Evolutionary conservation across 768 basidiomycete species (phyloP).

Genomic region (Hydnum rufescens): DNA sequence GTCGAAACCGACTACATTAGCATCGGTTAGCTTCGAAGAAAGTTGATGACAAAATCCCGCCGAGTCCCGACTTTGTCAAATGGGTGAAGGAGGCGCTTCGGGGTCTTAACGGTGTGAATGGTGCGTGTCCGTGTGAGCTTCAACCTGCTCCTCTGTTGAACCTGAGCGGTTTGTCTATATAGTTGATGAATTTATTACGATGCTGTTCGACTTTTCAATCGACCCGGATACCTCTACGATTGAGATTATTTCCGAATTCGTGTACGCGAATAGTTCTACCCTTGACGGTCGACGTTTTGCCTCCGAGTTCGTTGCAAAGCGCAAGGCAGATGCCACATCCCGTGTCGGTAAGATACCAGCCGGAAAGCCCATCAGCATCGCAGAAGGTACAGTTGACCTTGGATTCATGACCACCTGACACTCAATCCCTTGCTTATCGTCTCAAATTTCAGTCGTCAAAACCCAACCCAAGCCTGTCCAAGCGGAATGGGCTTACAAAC

Average conservation of each 20-base stretch:
- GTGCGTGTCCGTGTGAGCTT: too few species aligned
- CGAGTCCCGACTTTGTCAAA: constrained; percentile 76
- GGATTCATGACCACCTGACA: too few species aligned
- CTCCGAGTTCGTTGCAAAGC: constrained; percentile 68
- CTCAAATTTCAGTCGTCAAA: too few species aligned
- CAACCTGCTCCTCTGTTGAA: constrained; percentile 9
- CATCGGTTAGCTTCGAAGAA: constrained; percentile 19
- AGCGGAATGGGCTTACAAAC: too few species aligned
- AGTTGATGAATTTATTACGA: constrained; percentile 94
- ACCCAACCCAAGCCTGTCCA: too few species aligned
- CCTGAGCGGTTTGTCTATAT: constrained; percentile 1
- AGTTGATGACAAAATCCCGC: constrained; percentile 34
- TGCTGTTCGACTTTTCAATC: constrained; percentile 85
- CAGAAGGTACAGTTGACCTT: too few species aligned
- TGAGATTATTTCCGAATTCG: constrained; percentile 88
- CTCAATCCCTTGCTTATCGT: too few species aligned
- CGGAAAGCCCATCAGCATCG: too few species aligned
- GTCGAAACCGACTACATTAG: constrained; percentile 11
- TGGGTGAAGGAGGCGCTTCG: constrained; percentile 80
- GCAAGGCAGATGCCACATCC: constrained; percentile 82
- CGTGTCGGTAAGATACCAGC: too few species aligned
- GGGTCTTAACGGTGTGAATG: constrained; percentile 43
- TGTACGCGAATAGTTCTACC: constrained; percentile 87
- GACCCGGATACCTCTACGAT: constrained; percentile 65
- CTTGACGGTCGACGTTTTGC: constrained; percentile 92